Base-by-base conservation (phyloP, 2,329 filamentous ascomycete genomes). In the Xylariaceae sp. region DNA sequence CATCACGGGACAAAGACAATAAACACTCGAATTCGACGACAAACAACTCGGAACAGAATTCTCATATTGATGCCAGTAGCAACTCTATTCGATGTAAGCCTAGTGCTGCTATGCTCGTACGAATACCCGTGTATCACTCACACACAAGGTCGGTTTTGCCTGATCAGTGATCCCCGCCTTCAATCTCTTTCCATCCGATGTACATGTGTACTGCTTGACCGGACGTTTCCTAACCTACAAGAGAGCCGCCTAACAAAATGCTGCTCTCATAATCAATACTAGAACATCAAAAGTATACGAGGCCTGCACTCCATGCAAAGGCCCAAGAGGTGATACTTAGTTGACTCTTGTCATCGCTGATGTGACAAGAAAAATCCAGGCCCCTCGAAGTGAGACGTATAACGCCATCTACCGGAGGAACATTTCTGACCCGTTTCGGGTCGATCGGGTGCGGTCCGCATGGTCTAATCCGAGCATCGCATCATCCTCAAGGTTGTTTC, bases 401-500 rank as follows among this genome's bases (percentile, higher is more conserved):
- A 54, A 34, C 49, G 37, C 52, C 48, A 17, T 59, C 45, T 62
- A 73, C 64, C 69, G 72, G 49, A 87, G 80, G 74, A 87, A 87
- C 69, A 88, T 77, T 69, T 88, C 85, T 49, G 81, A 80, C 51
- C 84, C 85, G 68, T 86, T 87, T 60, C 84, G 78, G 64, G 82
- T 66, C 17, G 78, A 74, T 66, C 84, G 78, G 55, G 83, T 78
- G 68, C 85, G 81, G 74, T 88, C 86, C 51, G 82, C 74, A 66
- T 89, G 86, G 70, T 89, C 86, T 62, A 89, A 72, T 15, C 86
- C 86, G 60, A 89, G 78, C 64, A 79, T 78, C 63, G 88, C 84
- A 62, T 88, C 86, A 30, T 85, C 80, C 3, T 73, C 71, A 75
- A 77, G 30, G 70, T 73, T 59, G 75, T 77, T 66, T 78, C 70